Percentiles rank a stretch among this genome's conserved stretches.
phyloP scores from a whole-genome alignment of 2,329 filamentous ascomycete genomes.

The Xylaria hypoxylon region DNA sequence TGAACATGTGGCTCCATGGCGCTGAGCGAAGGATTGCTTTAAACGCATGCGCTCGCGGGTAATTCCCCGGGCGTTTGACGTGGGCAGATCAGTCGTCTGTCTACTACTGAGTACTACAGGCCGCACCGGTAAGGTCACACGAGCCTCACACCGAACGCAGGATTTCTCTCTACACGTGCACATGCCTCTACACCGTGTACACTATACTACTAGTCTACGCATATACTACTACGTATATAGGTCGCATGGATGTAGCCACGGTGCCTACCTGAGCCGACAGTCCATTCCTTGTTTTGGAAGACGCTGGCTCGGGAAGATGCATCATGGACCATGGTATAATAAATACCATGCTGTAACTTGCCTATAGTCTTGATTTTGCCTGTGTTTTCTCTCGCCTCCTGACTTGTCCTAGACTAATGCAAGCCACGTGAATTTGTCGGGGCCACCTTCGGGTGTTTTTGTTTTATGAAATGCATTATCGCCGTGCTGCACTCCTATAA shows the following conservation, averaged over 20 bases:
- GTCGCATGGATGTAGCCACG: conserved; percentile 11
- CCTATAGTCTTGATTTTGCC: background rate
- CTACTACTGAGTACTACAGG: conserved; percentile 1
- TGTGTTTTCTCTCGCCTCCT: background rate
- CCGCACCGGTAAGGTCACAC: conserved; percentile 33
- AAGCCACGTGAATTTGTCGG: conserved; percentile 32
- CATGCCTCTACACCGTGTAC: background rate
- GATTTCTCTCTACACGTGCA: conserved; percentile 22
- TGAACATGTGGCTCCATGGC: conserved; percentile 13
- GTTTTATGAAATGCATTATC: conserved; percentile 13
- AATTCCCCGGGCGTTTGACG: conserved; percentile 24
- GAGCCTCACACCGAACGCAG: conserved; percentile 37
- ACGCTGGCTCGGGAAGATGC: conserved; percentile 11
- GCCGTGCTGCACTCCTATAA: conserved; percentile 8
- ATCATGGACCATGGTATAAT: conserved; percentile 29
- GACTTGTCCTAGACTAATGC: conserved; percentile 23
- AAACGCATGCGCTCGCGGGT: conserved; percentile 18
- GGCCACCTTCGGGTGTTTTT: conserved; percentile 11
- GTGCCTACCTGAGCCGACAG: conserved; percentile 4
- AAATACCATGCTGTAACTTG: conserved; percentile 3
- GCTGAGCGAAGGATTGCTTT: background rate
- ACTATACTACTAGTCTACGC: too few species aligned
- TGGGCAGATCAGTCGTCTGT: conserved; percentile 19
- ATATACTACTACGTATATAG: too few species aligned
- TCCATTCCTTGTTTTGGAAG: conserved; percentile 15